Evolutionary conservation across 176 grass and related monocot genomes (phyloP).

Genomic region (Oryza longistaminata): DNA sequence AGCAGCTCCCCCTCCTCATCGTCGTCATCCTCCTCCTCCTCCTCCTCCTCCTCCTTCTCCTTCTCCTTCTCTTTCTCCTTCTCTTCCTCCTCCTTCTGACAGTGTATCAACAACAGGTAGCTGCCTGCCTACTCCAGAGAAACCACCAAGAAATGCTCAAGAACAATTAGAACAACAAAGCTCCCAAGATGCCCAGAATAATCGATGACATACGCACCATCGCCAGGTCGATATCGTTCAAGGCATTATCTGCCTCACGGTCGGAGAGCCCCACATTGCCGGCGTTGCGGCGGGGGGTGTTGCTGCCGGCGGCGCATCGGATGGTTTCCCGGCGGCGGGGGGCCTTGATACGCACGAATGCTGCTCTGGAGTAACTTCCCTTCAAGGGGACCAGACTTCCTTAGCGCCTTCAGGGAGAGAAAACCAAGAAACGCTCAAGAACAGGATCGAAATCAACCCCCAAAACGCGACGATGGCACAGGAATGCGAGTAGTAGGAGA

Average conservation of each 20-base stretch:
- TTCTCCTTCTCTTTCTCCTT: not conserved
- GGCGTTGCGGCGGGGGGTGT: not conserved
- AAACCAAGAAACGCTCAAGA: not conserved
- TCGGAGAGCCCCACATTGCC: not conserved
- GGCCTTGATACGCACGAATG: not conserved
- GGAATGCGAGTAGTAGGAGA: not conserved
- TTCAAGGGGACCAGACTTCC: not conserved
- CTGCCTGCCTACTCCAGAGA: not conserved
- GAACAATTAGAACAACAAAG: not conserved
- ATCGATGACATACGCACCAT: not conserved
- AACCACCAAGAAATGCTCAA: slow-evolving; percentile 18
- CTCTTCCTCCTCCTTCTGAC: too few species aligned
- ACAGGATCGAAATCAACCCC: not conserved
- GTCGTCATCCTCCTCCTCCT: too few species aligned
- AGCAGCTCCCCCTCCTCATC: too few species aligned
- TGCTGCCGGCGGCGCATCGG: not conserved
- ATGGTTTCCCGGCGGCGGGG: too few species aligned
- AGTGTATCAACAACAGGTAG: not conserved
- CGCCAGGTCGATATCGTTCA: not conserved
- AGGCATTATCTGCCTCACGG: not conserved
- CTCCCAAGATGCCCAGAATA: slow-evolving; percentile 2
- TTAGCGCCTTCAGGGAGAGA: not conserved
- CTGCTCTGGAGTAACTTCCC: not conserved
- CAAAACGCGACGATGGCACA: not conserved
- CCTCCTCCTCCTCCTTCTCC: not conserved